These are phyloP conservation scores for Exophiala sp. DNA, from an alignment of 2,329 filamentous ascomycete genomes.

Conservation along the genomic window DNA sequence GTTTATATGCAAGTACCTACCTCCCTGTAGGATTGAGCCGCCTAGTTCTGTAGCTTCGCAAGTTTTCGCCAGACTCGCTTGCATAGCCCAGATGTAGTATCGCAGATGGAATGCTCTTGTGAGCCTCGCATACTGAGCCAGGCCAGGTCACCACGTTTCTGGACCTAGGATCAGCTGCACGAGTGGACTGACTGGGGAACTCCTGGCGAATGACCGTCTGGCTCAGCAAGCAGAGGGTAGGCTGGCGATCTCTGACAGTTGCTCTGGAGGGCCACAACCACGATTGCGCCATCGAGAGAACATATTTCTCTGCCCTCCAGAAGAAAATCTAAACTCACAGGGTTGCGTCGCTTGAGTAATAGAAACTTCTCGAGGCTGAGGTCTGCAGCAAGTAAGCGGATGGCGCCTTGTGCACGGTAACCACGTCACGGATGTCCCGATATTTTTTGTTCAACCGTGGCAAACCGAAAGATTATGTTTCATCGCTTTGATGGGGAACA, in stretches of 20 bases:
- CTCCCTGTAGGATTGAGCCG: neutral
- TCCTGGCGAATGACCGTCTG: neutral
- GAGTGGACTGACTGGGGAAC: neutral
- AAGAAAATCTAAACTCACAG: neutral
- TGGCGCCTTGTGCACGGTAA: neutral
- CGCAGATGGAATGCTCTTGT: neutral
- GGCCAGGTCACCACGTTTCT: neutral
- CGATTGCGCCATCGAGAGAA: slow-evolving; percentile 18
- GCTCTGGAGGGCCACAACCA: neutral
- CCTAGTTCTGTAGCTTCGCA: neutral
- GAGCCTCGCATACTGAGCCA: neutral
- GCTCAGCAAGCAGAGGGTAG: neutral
- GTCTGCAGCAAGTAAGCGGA: neutral
- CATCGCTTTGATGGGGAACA: neutral
- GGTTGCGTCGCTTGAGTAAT: slow-evolving; percentile 17
- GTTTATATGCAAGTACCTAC: neutral
- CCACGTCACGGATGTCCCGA: neutral
- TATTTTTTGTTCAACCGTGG: neutral
- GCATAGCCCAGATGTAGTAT: neutral
- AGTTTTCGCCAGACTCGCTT: neutral
- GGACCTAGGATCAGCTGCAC: neutral
- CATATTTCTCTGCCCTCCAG: slow-evolving; percentile 9
- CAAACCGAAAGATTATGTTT: neutral
- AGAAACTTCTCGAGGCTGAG: slow-evolving; percentile 11
- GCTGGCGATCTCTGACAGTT: neutral